Conservation (phyloP, 495 filamentous ascomycete genomes). For the Talaromyces adpressus region DNA sequence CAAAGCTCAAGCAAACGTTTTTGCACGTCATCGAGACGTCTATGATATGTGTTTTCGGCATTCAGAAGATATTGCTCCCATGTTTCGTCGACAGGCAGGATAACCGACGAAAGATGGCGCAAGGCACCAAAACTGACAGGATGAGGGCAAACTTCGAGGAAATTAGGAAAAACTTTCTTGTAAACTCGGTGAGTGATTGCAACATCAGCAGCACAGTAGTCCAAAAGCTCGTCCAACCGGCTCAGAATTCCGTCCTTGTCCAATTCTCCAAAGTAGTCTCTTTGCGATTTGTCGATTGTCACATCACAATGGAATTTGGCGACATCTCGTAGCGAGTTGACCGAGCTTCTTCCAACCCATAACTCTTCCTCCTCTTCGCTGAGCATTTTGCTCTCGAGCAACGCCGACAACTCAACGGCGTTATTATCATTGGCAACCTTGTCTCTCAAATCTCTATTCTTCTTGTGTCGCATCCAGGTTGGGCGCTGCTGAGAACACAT, state of each 20-base stretch:
- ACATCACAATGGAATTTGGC: constrained; percentile 93
- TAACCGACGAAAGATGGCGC: constrained; percentile 84
- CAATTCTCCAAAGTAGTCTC: constrained; percentile 82
- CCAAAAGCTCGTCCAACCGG: constrained; percentile 74
- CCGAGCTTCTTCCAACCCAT: constrained; percentile 89
- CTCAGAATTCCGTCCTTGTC: constrained; percentile 58
- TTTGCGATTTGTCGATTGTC: constrained; percentile 81
- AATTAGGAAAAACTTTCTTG: constrained; percentile 83
- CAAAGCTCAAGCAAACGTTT: constrained; percentile 64
- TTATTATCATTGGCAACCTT: constrained; percentile 66
- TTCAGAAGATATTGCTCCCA: constrained; percentile 80
- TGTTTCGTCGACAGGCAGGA: constrained; percentile 78
- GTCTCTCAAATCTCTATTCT: constrained; percentile 76
- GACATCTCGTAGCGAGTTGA: constrained; percentile 93
- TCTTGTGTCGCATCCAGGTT: constrained; percentile 93
- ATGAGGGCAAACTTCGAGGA: constrained; percentile 83
- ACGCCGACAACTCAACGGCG: constrained; percentile 58
- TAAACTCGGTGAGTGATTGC: constrained; percentile 88
- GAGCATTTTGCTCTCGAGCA: constrained; percentile 60
- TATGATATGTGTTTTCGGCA: constrained; percentile 78
- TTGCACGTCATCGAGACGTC: constrained; percentile 66
- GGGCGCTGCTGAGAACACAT: constrained; percentile 98
- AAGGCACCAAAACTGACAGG: constrained; percentile 95
- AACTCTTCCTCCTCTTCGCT: constrained; percentile 85
- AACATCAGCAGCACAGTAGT: constrained; percentile 96